phyloP scores from a whole-genome alignment of 768 basidiomycete species.

The Austroboletus festivus region DNA sequence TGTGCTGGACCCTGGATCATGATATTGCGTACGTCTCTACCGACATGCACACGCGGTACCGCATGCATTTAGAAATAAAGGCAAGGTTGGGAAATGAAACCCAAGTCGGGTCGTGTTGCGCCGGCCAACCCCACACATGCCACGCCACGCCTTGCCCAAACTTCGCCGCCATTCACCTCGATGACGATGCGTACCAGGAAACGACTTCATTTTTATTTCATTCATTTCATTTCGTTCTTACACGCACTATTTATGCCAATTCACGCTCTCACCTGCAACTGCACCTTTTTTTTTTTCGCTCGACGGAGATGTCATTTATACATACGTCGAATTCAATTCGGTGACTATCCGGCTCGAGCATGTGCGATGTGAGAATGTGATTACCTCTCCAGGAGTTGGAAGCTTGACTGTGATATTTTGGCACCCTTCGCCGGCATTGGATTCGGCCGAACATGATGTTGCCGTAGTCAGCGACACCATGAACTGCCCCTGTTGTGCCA shows the following conservation, averaged over 20 bases:
- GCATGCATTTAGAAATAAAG: background rate
- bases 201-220: no score
- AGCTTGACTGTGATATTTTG: constrained; percentile 3
- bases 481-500: no score
- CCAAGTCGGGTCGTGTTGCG: no score
- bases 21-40: background rate
- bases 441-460: no score
- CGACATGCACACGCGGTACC: background rate
- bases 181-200: no score
- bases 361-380: constrained; percentile 4
- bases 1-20: background rate
- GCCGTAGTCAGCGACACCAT: no score
- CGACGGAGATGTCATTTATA: constrained; percentile 1
- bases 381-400: constrained; percentile 1
- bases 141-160: no score
- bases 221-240: constrained; percentile 1
- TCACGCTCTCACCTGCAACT: constrained; percentile 3
- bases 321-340: background rate
- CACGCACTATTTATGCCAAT: constrained; percentile 26
- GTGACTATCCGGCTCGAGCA: background rate
- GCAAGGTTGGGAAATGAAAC: background rate
- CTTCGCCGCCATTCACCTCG: background rate
- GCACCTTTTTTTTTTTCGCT: background rate
- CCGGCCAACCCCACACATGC: no score
- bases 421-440: no score